phyloP scores from a whole-genome alignment of 2,329 filamentous ascomycete species.

The Berkeleyomyces rouxiae region DNA sequence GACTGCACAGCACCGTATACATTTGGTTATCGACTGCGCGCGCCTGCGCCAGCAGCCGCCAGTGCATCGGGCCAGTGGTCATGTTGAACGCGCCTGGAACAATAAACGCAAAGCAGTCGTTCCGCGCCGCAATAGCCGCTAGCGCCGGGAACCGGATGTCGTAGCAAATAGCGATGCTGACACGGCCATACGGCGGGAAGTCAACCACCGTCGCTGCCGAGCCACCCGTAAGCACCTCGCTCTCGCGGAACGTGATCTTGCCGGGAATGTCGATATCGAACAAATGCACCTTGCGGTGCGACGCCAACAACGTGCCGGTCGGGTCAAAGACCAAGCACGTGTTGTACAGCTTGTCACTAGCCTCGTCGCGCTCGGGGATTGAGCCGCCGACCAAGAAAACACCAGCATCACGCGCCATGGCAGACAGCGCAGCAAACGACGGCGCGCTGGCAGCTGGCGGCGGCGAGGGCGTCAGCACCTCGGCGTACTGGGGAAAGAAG shows the following conservation, averaged over 20 bases:
- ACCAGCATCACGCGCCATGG: slow-evolving; percentile 61
- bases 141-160: slow-evolving; percentile 93
- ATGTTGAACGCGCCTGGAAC: slow-evolving; percentile 97
- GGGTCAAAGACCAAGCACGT: slow-evolving; percentile 74
- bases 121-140: slow-evolving; percentile 71
- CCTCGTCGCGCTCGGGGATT: slow-evolving; percentile 61
- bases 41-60: slow-evolving; percentile 66
- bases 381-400: slow-evolving; percentile 80
- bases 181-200: slow-evolving; percentile 71
- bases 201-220: slow-evolving; percentile 75
- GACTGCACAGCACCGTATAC: slow-evolving; percentile 84
- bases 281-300: slow-evolving; percentile 84
- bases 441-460: slow-evolving; percentile 51
- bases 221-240: slow-evolving; percentile 72
- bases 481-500: slow-evolving; percentile 84
- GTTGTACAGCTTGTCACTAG: slow-evolving; percentile 60
- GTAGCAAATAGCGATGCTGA: slow-evolving; percentile 90
- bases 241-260: slow-evolving; percentile 82
- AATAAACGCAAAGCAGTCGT: slow-evolving; percentile 71
- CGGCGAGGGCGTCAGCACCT: slow-evolving; percentile 63
- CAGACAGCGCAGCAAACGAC: slow-evolving; percentile 68
- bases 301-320: slow-evolving; percentile 60
- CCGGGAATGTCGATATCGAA: slow-evolving; percentile 98
- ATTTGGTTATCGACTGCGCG: slow-evolving; percentile 87
- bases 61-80: slow-evolving; percentile 84